Conservation (phyloP, 768 basidiomycete genomes). For the Psilocybe azurescens region DNA sequence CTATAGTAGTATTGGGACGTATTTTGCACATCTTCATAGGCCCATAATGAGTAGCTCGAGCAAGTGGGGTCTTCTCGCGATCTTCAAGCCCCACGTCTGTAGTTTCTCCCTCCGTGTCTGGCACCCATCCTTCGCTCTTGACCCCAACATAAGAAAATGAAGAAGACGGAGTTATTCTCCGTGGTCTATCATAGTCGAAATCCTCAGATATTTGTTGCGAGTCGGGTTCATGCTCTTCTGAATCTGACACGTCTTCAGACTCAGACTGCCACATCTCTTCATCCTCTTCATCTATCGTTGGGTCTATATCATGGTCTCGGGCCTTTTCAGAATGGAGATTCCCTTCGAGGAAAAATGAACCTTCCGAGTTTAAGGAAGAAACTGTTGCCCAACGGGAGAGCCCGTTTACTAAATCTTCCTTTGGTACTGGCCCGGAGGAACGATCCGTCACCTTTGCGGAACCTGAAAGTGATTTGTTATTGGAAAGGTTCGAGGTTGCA, state of each 20-base stretch:
- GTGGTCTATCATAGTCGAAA: too few species aligned
- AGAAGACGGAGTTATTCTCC: too few species aligned
- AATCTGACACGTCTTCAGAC: too few species aligned
- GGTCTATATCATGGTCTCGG: too few species aligned
- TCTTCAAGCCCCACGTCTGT: background rate
- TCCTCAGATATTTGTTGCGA: too few species aligned
- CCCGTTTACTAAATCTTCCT: background rate
- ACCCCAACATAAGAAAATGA: too few species aligned
- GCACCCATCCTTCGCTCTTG: too few species aligned
- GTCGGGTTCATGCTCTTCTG: too few species aligned
- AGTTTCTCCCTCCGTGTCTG: background rate
- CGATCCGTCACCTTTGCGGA: background rate
- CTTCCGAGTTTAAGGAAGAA: background rate
- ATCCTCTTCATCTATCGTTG: background rate
- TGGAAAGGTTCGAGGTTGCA: too few species aligned
- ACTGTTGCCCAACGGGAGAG: background rate
- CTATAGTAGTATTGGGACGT: too few species aligned
- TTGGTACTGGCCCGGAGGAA: background rate
- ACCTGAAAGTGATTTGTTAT: background rate
- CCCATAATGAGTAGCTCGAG: background rate
- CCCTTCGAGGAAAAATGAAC: background rate
- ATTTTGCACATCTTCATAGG: background rate
- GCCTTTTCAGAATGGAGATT: background rate
- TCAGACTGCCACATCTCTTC: background rate
- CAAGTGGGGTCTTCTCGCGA: background rate